Base-by-base conservation (phyloP, 371 early-diverging fungal species). In the Apophysomyces elegans region DNA sequence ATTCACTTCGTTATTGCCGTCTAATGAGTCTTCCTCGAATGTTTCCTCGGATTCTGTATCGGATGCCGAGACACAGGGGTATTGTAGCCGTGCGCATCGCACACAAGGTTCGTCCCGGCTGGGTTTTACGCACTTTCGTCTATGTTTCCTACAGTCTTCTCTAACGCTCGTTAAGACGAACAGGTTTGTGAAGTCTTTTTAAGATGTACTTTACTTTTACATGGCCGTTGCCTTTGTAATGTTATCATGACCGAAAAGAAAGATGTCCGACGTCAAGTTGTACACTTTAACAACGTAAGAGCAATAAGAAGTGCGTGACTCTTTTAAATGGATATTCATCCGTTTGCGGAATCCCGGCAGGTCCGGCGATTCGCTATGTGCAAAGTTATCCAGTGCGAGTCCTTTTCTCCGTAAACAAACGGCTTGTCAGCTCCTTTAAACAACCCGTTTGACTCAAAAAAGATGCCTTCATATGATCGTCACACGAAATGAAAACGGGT, bases 361-460 rank as follows among this genome's bases (percentile, higher is more conserved):
- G 43, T 14, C 43, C 43, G 14, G 43, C 43, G 32, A 3, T 26
- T 26, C 32, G 32, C 32, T 26, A 26, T 26, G 32, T 26, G 32
- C 32, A 26, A 26, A 26, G 32, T 26, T 2, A 26, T 26, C 32
- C 32, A 26, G 47, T 47, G 2, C 47, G 47, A 18, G 32, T 2
- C 32, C 32, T 18, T n/a, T n/a, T 7, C 47, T 47, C 47, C 47
- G 47, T 47, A 47, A 47, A 47, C 47, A 47, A 47, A 47, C n/a
- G n/a, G 18, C 1, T 14, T 7, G 18, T 18, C 7, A 1, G 9
- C 14, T 7, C 4, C 47, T 47, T 47, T 47, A 7, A 21, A 18
- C 16, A n/a, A 14, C 16, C 47, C 47, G 47, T 47, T 47, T 47
- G 47, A 47, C 47, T 47, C 47, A 47, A 47, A 47, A 47, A 11